Conservation (phyloP, 2,329 filamentous ascomycete species). For the Cladophialophora psammophila region DNA sequence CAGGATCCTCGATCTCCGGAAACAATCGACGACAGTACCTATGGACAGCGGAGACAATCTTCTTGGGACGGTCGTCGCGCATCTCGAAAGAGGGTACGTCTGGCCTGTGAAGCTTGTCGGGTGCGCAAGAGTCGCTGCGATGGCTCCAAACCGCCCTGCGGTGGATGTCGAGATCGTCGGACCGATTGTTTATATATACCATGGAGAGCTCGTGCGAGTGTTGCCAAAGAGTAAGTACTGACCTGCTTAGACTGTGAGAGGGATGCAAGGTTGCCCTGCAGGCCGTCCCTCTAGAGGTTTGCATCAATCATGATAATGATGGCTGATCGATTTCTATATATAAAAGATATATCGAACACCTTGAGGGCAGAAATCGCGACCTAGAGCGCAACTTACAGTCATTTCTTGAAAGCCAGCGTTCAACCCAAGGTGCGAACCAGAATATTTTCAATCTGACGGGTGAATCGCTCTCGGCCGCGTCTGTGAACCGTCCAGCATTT, state of each 20-base stretch:
- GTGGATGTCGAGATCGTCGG: neutral
- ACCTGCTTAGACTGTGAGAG: neutral
- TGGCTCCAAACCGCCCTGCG: neutral
- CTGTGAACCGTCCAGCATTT: neutral
- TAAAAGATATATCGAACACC: neutral
- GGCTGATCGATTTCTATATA: neutral
- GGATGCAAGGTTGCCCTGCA: neutral
- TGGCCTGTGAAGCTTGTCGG: neutral
- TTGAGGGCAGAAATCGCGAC: neutral
- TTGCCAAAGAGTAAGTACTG: neutral
- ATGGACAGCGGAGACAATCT: neutral
- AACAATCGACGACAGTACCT: neutral
- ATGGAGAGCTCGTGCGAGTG: neutral
- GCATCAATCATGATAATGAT: neutral
- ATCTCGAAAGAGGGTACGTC: neutral
- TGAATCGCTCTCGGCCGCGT: neutral
- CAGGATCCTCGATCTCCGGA: neutral
- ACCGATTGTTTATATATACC: neutral
- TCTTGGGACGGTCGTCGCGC: neutral
- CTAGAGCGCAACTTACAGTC: neutral
- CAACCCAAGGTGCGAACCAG: neutral
- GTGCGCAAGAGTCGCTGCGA: neutral
- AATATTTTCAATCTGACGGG: neutral
- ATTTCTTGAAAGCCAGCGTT: neutral
- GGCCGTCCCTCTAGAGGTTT: neutral